Conservation (phyloP, 1,284 basidiomycete species). For the Ceratobasidium sp. region DNA sequence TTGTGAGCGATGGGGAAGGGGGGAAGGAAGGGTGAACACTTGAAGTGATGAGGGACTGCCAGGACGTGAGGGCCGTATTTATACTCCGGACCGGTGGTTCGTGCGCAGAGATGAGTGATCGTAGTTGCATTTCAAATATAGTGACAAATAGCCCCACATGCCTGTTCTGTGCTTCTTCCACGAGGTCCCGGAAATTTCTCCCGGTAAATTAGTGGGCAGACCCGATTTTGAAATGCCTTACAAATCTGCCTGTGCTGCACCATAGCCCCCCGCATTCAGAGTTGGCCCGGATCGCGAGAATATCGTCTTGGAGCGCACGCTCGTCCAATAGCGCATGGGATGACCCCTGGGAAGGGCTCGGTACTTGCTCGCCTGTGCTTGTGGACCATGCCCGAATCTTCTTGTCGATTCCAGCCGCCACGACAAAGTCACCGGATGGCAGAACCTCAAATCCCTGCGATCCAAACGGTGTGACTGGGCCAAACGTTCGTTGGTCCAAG, state of each 20-base stretch:
- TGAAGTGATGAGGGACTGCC: neutral
- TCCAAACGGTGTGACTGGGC: neutral
- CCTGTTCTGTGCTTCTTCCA: slow-evolving; percentile 19
- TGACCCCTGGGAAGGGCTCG: neutral
- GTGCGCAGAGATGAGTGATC: slow-evolving; percentile 22
- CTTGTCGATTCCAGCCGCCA: slow-evolving; percentile 37
- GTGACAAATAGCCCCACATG: slow-evolving; percentile 37
- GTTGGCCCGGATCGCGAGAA: slow-evolving; percentile 27
- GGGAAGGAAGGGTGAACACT: slow-evolving; percentile 12
- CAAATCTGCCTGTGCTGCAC: slow-evolving; percentile 2
- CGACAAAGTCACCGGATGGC: slow-evolving; percentile 34
- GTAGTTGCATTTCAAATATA: slow-evolving; percentile 27
- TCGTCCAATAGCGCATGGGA: slow-evolving; percentile 1
- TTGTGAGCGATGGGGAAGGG: slow-evolving; percentile 16
- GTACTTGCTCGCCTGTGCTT: slow-evolving; percentile 27
- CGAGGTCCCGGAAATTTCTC: slow-evolving; percentile 17
- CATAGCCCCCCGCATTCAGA: slow-evolving; percentile 7
- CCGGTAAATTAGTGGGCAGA: slow-evolving; percentile 5
- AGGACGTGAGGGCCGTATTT: neutral
- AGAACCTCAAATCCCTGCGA: slow-evolving; percentile 33
- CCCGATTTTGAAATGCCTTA: slow-evolving; percentile 25
- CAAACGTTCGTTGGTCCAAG: neutral
- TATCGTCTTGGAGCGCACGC: slow-evolving; percentile 6
- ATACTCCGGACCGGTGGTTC: slow-evolving; percentile 20
- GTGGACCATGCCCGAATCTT: slow-evolving; percentile 33